These are phyloP conservation scores for Dysphania ambrosioides DNA, from an alignment of 148 eudicot species.

Conservation along the genomic window DNA sequence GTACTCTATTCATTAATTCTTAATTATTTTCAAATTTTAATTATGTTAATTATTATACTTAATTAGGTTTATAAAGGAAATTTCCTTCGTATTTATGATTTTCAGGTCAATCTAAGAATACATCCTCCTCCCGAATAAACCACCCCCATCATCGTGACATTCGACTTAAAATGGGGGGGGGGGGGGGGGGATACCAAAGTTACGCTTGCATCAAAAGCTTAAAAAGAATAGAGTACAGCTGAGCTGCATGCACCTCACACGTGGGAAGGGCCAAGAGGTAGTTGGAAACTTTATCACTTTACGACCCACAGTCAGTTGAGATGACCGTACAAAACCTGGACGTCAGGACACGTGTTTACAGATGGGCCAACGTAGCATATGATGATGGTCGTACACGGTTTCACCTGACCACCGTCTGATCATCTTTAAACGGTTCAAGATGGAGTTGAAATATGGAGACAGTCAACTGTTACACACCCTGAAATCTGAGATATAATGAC, in stretches of 20 bases:
- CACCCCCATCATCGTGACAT: too few relatives aligned
- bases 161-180: too few relatives aligned
- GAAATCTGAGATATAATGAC: not conserved
- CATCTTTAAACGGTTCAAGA: not conserved
- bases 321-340: slow-evolving; percentile 23
- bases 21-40: not conserved
- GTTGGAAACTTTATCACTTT: not conserved
- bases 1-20: not conserved
- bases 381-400: slow-evolving; percentile 20
- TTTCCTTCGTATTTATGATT: too few relatives aligned
- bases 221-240: not conserved
- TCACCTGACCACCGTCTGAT: slow-evolving; percentile 14
- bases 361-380: not conserved
- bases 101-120: too few relatives aligned
- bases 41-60: too few relatives aligned
- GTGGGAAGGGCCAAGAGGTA: slow-evolving; percentile 5
- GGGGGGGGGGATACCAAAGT: too few relatives aligned
- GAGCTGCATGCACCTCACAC: slow-evolving; percentile 5
- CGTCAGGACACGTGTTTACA: slow-evolving; percentile 9
- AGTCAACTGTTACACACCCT: slow-evolving; percentile 13
- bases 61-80: too few relatives aligned
- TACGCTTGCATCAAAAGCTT: too few relatives aligned
- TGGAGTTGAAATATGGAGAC: not conserved
- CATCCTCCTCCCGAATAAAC: too few relatives aligned
- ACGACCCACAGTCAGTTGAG: not conserved